Conservation (phyloP, 169 alveolate species). For the Plasmodium gallinaceum region DNA sequence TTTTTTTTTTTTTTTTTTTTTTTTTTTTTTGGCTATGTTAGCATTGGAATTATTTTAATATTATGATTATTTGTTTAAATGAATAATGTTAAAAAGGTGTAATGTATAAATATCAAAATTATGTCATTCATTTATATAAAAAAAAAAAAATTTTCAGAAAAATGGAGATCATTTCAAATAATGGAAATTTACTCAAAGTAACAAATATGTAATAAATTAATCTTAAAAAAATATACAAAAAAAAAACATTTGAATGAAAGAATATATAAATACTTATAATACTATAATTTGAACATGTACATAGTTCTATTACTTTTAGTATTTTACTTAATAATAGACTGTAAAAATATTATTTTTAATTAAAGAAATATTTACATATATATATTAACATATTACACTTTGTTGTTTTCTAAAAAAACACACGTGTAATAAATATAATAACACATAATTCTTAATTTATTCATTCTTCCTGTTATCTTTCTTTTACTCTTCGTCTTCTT, state of each 20-base stretch:
- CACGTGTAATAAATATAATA: no score
- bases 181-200: neutral
- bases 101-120: no score
- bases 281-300: neutral
- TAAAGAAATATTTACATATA: neutral
- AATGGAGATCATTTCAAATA: conserved; percentile 1
- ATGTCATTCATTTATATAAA: neutral
- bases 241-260: neutral
- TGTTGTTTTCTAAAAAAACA: neutral
- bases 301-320: neutral
- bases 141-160: neutral
- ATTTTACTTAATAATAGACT: neutral
- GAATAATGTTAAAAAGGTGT: neutral
- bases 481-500: neutral
- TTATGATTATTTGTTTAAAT: conserved; percentile 24
- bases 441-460: no score
- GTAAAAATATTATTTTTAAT: neutral
- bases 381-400: neutral
- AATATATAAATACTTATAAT: neutral
- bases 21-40: conserved; percentile 14
- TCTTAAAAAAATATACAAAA: conserved; percentile 22
- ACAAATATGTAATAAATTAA: conserved; percentile 8
- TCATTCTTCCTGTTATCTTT: no score
- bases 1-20: conserved; percentile 52
- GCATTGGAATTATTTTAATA: conserved; percentile 15